Evolutionary conservation across 352 stramenopile genomes (phyloP).

Genomic region (Globisporangium perplexum): DNA sequence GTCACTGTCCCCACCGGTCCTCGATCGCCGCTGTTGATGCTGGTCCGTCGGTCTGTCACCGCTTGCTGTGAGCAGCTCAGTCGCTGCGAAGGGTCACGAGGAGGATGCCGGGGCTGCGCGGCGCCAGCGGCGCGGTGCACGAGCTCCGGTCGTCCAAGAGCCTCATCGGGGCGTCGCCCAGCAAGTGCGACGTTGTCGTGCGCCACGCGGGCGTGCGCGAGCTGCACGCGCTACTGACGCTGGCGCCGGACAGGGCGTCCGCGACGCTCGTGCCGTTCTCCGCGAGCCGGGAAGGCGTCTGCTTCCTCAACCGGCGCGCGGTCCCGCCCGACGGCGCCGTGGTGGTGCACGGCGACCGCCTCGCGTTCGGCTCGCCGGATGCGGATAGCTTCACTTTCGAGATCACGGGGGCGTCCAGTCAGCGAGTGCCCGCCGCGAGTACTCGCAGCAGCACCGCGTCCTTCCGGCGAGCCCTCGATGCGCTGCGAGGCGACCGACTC

Average conservation of each 20-base stretch:
- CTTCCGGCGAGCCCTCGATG: constrained; percentile 44
- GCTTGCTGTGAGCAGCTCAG: too few species aligned
- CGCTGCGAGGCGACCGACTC: constrained; percentile 43
- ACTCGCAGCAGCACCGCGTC: constrained; percentile 15
- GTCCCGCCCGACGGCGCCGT: constrained; percentile 31
- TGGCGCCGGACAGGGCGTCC: constrained; percentile 26
- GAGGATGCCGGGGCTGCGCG: constrained; percentile 40
- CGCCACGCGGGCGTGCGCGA: constrained; percentile 31
- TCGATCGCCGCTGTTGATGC: too few species aligned
- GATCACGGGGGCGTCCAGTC: constrained; percentile 13
- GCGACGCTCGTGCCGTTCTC: constrained; percentile 56
- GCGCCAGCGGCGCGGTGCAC: neutral
- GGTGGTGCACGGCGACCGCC: constrained; percentile 54
- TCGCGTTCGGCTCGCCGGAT: constrained; percentile 37
- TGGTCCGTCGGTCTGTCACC: too few species aligned
- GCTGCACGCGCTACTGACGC: constrained; percentile 48
- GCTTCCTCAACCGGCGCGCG: constrained; percentile 42
- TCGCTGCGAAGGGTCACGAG: neutral
- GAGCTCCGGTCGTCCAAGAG: constrained; percentile 61
- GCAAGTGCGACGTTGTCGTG: constrained; percentile 61
- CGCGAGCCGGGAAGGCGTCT: constrained; percentile 16
- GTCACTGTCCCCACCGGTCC: too few species aligned
- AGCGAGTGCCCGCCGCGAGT: neutral
- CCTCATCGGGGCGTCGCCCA: constrained; percentile 35
- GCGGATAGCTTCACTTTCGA: constrained; percentile 52